A percentile compares a stretch with the other conserved stretches of the same genome.
phyloP scores from a whole-genome alignment of 2,329 filamentous ascomycete species.

The Bisporella sp. region DNA sequence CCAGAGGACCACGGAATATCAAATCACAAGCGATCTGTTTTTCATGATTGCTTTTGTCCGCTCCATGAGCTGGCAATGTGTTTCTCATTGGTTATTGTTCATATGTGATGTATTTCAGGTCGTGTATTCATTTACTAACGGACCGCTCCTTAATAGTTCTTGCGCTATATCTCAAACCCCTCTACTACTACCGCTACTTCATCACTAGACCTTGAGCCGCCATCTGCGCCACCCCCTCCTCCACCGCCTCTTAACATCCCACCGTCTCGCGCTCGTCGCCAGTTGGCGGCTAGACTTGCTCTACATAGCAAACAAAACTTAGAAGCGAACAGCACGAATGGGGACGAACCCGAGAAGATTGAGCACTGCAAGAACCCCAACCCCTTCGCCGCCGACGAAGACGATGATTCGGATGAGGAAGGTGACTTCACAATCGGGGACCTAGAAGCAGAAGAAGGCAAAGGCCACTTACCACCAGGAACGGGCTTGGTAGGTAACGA shows the following conservation, averaged over 20 bases:
- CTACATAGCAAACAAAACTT: conserved; percentile 59
- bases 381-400: conserved; percentile 26
- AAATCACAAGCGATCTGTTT: not conserved
- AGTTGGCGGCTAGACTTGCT: conserved; percentile 82
- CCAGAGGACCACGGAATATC: not conserved
- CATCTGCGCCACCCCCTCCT: conserved; percentile 56
- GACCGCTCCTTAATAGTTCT: conserved; percentile 20
- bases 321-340: conserved; percentile 7
- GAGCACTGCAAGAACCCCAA: conserved; percentile 21
- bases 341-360: conserved; percentile 11
- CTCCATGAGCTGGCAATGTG: not conserved
- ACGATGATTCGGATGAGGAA: conserved; percentile 24
- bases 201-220: conserved; percentile 39
- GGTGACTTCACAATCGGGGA: conserved; percentile 23
- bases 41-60: conserved; percentile 1
- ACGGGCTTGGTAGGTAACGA: conserved; percentile 9
- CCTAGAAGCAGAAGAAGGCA: conserved; percentile 21
- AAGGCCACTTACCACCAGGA: conserved; percentile 11
- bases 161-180: conserved; percentile 28
- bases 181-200: conserved; percentile 25
- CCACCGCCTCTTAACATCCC: conserved; percentile 77
- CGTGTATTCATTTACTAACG: conserved; percentile 15
- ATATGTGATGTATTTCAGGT: not conserved
- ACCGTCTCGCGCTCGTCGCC: conserved; percentile 77
- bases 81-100: not conserved